Percentiles rank a stretch among this genome's conserved stretches.
These are phyloP conservation scores for Epichloe aotearoae DNA, from an alignment of 2,329 filamentous ascomycete genomes.

Conservation along the genomic window DNA sequence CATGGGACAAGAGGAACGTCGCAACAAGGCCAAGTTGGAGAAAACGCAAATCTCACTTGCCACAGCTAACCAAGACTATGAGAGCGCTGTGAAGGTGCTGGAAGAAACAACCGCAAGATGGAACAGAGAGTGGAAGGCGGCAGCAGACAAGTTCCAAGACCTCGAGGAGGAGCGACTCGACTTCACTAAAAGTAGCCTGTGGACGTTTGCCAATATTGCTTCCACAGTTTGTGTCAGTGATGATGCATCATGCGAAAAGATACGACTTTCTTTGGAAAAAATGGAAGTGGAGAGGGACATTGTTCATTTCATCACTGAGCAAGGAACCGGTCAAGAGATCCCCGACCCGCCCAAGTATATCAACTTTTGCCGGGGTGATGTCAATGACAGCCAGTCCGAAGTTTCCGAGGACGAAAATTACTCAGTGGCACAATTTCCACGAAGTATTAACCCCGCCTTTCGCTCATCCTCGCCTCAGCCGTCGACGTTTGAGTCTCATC, in stretches of 20 bases:
- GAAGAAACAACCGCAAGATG: constrained; percentile 91
- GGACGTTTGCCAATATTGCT: constrained; percentile 94
- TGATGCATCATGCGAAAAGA: constrained; percentile 92
- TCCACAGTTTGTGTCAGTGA: constrained; percentile 97
- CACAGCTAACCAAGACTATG: constrained; percentile 83
- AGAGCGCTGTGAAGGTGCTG: constrained; percentile 78
- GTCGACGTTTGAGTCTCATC: constrained; percentile 82
- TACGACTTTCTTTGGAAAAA: constrained; percentile 80
- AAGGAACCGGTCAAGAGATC: constrained; percentile 90
- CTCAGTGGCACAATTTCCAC: constrained; percentile 88
- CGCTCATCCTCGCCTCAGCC: constrained; percentile 92
- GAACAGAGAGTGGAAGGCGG: constrained; percentile 97
- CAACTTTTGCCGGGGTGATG: constrained; percentile 90
- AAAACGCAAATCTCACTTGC: constrained; percentile 96
- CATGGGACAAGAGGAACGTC: constrained; percentile 97
- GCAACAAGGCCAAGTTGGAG: constrained; percentile 99
- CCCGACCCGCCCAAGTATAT: constrained; percentile 96
- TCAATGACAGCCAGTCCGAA: constrained; percentile 69
- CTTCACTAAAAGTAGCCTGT: constrained; percentile 94
- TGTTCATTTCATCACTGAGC: constrained; percentile 70
- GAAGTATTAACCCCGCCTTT: constrained; percentile 91
- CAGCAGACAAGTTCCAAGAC: constrained; percentile 98
- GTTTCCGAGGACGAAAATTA: constrained; percentile 78
- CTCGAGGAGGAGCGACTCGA: constrained; percentile 93
- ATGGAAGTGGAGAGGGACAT: constrained; percentile 98